A percentile compares a stretch with the other conserved stretches of the same genome.
These are phyloP conservation scores for Globisporangium spiculum DNA, from an alignment of 352 stramenopile species.

Conservation along the genomic window DNA sequence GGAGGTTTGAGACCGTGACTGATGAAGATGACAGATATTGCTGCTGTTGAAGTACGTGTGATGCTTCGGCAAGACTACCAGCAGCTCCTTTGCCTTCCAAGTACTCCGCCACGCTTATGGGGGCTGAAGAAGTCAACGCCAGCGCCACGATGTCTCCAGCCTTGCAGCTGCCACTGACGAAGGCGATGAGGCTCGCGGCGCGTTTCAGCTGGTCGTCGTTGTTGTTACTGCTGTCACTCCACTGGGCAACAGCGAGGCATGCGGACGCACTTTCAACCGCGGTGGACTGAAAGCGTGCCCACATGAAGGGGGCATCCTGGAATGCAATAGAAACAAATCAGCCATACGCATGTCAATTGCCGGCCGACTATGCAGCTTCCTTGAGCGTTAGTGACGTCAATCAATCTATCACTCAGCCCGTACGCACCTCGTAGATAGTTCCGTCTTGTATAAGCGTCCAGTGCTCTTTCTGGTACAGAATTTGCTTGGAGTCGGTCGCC, in stretches of 20 bases:
- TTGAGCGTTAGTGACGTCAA: background rate
- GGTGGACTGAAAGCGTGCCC: constrained; percentile 28
- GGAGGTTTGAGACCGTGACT: constrained; percentile 10
- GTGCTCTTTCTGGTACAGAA: constrained; percentile 15
- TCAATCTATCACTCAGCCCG: background rate
- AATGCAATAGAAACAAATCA: background rate
- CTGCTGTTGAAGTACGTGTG: constrained; percentile 14
- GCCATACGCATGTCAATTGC: background rate
- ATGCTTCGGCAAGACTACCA: constrained; percentile 14
- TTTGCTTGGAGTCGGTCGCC: constrained; percentile 6
- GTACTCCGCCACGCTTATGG: constrained; percentile 10
- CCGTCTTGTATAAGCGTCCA: constrained; percentile 20
- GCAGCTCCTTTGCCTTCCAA: constrained; percentile 21
- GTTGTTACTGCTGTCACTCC: constrained; percentile 21
- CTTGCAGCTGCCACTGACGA: constrained; percentile 14
- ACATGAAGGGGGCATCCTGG: constrained; percentile 20
- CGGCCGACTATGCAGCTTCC: background rate
- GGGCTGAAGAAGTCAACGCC: constrained; percentile 24
- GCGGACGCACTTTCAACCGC: constrained; percentile 1
- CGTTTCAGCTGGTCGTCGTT: background rate
- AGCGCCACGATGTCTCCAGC: constrained; percentile 31
- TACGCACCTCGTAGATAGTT: constrained; percentile 13
- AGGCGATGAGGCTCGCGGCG: background rate
- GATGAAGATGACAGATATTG: constrained; percentile 13
- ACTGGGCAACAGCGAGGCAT: constrained; percentile 29